A percentile compares a stretch with the other conserved stretches of the same genome.
phyloP scores from a whole-genome alignment of 2,329 filamentous ascomycete genomes.

The Xylariaceae sp. region DNA sequence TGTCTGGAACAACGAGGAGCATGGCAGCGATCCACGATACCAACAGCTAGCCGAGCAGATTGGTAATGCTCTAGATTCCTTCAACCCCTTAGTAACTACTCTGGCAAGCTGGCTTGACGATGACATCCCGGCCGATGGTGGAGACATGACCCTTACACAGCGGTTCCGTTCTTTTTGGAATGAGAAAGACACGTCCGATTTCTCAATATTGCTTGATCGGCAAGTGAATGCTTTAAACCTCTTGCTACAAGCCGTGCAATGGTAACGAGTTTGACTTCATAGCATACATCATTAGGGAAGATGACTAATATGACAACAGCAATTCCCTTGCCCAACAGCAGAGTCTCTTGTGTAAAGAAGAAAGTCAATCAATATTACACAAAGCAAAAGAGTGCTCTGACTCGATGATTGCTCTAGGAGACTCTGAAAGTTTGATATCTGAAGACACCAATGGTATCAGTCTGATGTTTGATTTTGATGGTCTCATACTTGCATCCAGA shows the following conservation, averaged over 20 bases:
- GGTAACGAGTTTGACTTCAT: constrained; percentile 5
- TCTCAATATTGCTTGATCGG: constrained; percentile 14
- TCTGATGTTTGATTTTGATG: constrained; percentile 11
- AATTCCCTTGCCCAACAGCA: constrained; percentile 8
- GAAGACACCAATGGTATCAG: constrained; percentile 9
- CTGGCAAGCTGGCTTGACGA: constrained; percentile 5
- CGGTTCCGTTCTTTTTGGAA: constrained; percentile 13
- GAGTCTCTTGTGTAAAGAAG: constrained; percentile 1
- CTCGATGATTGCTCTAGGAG: constrained; percentile 6
- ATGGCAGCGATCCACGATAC: constrained; percentile 11
- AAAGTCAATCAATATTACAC: constrained; percentile 7
- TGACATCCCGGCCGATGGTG: background rate
- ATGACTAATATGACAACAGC: constrained; percentile 1
- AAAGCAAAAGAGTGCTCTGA: constrained; percentile 9
- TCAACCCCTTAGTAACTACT: constrained; percentile 13
- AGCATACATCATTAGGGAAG: background rate
- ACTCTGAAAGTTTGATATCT: constrained; percentile 7
- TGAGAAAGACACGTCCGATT: constrained; percentile 12
- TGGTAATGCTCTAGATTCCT: constrained; percentile 33
- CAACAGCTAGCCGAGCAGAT: constrained; percentile 13
- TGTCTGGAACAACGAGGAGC: constrained; percentile 1
- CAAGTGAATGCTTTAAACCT: constrained; percentile 20
- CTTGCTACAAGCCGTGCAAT: constrained; percentile 19
- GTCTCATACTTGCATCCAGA: constrained; percentile 4
- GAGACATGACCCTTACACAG: background rate